Evolutionary conservation across 805 yeast species (phyloP).

Genomic region (Hanseniaspora vineae): DNA sequence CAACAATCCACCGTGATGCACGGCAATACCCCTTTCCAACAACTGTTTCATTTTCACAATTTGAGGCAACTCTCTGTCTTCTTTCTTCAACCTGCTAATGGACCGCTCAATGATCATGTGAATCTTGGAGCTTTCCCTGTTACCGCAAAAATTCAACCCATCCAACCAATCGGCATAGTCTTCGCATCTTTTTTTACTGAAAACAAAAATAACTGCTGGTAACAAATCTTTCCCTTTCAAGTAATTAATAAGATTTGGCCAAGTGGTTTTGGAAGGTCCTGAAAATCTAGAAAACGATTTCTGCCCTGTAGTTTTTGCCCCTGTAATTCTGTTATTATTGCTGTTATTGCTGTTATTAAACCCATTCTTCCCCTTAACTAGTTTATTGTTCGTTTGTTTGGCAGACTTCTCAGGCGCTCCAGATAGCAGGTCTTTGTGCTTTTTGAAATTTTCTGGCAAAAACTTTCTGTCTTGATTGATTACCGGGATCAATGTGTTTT

Average conservation of each 20-base stretch:
- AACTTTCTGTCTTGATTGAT: conserved; percentile 66
- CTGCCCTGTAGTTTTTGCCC: conserved; percentile 28
- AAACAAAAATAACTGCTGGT: conserved; percentile 89
- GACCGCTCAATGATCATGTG: conserved; percentile 90
- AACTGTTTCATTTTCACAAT: conserved; percentile 71
- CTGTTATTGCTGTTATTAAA: conserved; percentile 21
- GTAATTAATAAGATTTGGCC: conserved; percentile 62
- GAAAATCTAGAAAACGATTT: conserved; percentile 33
- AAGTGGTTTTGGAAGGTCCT: conserved; percentile 68
- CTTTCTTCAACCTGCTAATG: conserved; percentile 72
- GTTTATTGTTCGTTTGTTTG: conserved; percentile 25
- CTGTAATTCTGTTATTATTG: conserved; percentile 18
- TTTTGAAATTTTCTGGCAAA: conserved; percentile 46
- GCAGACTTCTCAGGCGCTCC: conserved; percentile 27
- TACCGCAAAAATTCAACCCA: conserved; percentile 66
- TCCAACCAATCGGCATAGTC: conserved; percentile 74
- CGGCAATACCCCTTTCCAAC: conserved; percentile 84
- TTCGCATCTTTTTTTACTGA: conserved; percentile 87
- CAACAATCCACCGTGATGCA: conserved; percentile 86
- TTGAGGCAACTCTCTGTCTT: conserved; percentile 89
- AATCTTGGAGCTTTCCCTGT: conserved; percentile 80
- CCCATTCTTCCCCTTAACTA: conserved; percentile 7
- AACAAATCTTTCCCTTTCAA: conserved; percentile 55
- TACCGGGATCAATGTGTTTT: conserved; percentile 55
- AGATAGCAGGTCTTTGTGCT: conserved; percentile 42